Conservation (phyloP, 208 protist genomes). For the Strigomonas culicis region DNA sequence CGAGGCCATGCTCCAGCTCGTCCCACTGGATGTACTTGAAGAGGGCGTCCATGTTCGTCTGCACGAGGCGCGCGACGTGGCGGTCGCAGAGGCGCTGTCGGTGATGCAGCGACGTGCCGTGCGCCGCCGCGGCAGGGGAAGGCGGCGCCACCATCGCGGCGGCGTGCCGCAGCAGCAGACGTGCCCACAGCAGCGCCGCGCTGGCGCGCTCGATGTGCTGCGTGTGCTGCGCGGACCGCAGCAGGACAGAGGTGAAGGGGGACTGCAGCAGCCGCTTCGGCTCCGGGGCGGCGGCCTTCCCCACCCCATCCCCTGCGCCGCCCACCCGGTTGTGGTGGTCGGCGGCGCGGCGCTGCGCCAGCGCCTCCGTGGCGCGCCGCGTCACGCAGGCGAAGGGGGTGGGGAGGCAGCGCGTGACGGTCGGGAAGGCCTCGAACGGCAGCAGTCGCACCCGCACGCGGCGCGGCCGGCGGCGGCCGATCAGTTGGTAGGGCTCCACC, state of each 20-base stretch:
- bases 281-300: neutral
- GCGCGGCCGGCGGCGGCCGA: constrained; percentile 39
- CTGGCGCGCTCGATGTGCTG: constrained; percentile 55
- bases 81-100: constrained; percentile 47
- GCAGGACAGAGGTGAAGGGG: constrained; percentile 40
- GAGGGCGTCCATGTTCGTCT: constrained; percentile 65
- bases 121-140: neutral
- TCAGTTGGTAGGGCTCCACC: constrained; percentile 40
- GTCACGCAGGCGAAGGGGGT: constrained; percentile 46
- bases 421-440: constrained; percentile 75
- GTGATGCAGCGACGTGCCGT: constrained; percentile 1
- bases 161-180: constrained; percentile 10
- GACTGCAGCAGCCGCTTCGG: constrained; percentile 25
- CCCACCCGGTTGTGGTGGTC: neutral
- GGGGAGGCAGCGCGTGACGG: constrained; percentile 45
- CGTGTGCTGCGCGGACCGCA: constrained; percentile 29
- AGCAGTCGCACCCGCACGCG: constrained; percentile 68
- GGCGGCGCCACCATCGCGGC: neutral
- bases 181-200: constrained; percentile 58
- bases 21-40: constrained; percentile 67
- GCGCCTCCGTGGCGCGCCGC: constrained; percentile 22
- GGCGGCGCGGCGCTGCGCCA: neutral
- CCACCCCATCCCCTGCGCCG: neutral
- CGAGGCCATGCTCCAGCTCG: constrained; percentile 50
- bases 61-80: constrained; percentile 51